These are phyloP conservation scores for Ustilago tritici DNA, from an alignment of 1,284 basidiomycete genomes.

Conservation along the genomic window DNA sequence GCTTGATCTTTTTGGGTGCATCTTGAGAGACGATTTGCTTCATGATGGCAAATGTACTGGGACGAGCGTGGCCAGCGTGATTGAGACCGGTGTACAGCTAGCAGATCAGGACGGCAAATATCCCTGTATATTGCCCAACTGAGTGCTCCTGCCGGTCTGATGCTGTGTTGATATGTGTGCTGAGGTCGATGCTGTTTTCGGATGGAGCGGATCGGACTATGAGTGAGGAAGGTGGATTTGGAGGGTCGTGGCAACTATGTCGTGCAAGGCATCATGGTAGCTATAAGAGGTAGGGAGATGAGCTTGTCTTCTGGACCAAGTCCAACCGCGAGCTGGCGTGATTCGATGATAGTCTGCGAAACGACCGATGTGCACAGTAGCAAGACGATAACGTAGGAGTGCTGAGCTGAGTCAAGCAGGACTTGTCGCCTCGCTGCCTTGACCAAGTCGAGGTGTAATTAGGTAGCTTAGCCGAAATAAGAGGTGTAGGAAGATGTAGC, in stretches of 20 bases:
- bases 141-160: background rate
- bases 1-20: conserved; percentile 69
- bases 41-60: conserved; percentile 45
- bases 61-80: conserved; percentile 25
- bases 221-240: background rate
- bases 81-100: too few relatives aligned
- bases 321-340: background rate
- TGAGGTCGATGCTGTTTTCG: background rate
- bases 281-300: background rate
- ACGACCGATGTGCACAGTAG: background rate
- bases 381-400: background rate
- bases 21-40: conserved; percentile 68
- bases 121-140: background rate
- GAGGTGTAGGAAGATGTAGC: background rate
- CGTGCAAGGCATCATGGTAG: conserved; percentile 7
- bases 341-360: background rate
- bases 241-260: background rate
- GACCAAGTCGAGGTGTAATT: background rate
- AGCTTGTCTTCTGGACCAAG: background rate
- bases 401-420: background rate
- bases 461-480: background rate
- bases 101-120: background rate
- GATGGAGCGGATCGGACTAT: background rate
- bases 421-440: background rate
- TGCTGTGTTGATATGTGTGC: background rate